Evolutionary conservation across 2,329 filamentous ascomycete species (phyloP), one percentile per base, ranked within the genome.

Genomic region (Parastagonospora nodorum): DNA sequence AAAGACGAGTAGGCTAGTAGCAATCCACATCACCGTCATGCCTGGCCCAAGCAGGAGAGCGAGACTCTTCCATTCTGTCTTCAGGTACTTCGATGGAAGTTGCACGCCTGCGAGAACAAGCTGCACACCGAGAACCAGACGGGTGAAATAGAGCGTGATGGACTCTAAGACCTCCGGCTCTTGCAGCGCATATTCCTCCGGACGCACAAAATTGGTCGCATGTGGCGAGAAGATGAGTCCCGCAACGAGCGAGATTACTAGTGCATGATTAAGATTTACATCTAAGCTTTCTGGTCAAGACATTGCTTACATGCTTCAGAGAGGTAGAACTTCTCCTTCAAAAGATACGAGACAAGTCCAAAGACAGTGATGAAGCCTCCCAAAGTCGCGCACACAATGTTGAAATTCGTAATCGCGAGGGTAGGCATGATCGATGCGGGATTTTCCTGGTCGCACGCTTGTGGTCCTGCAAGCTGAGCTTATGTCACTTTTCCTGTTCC

Each of bases 321-420:
- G 1, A 97, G 82, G 71, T 96, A 96, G 69, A 90, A 93, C 50
- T 86, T 88, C 76, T 96, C 92, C 69, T 97, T 96, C 68, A 90
- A 82, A 14, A 96, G 82, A 68, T 92, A 96, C 1, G 91, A 96
- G 0, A 97, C 90, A 37, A 97, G 77, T 3, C 91, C 92, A 67
- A 96, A 97, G n/a, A 95, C 61, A 0, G 90, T 91, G 55, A 97
- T 86, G 76, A 95, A 97, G 1, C 90, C 92, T 11, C 92, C 92
- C 10, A 96, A 75, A 7, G 90, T 83, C 45, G 89, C 87, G 68
- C 90, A 86, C 47, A 92, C 84, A 58, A 94, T 88, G 74, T 96
- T 95, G 80, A 96, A 96, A 71, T 92, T 88, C 57, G 82, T 86
- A 30, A 88, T 65, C 5, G 81, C 81, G 37, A 92, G 77, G 37